Evolutionary conservation across 306 rosid species (phyloP).

Genomic region (Rosa persica): DNA sequence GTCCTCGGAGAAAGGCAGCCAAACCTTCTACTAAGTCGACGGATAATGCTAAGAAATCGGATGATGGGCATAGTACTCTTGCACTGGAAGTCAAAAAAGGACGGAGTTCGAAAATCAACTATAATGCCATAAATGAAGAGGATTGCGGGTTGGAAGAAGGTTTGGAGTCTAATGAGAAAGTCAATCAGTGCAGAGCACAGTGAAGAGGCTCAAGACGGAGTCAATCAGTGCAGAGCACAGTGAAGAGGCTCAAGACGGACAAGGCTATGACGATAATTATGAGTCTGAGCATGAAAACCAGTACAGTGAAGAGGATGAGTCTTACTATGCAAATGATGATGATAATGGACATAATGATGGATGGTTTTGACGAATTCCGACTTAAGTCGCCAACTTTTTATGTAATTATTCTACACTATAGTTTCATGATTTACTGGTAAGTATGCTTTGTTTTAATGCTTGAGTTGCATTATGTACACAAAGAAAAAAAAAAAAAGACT

Average conservation of each 20-base stretch:
- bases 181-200: neutral
- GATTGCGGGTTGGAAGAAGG: neutral
- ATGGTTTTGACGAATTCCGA: neutral
- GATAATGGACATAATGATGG: neutral
- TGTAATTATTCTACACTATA: neutral
- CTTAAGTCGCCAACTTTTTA: neutral
- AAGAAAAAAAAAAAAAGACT: too few species aligned
- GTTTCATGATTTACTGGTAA: neutral
- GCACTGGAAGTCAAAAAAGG: neutral
- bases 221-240: too few species aligned
- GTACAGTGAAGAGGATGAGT: neutral
- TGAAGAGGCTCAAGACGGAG: too few species aligned
- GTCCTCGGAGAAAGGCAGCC: neutral
- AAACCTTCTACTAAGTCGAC: neutral
- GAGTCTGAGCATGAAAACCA: neutral
- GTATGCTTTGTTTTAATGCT: neutral
- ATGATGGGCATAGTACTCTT: too few species aligned
- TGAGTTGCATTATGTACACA: neutral
- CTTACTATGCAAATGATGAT: neutral
- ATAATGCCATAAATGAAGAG: neutral
- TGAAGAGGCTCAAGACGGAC: neutral
- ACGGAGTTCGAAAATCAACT: slow-evolving; percentile 5
- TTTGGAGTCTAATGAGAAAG: neutral
- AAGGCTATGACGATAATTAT: neutral
- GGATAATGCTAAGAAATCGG: neutral